Base-by-base conservation (phyloP, 106 monocot species). In the Dendrobium huoshanense region DNA sequence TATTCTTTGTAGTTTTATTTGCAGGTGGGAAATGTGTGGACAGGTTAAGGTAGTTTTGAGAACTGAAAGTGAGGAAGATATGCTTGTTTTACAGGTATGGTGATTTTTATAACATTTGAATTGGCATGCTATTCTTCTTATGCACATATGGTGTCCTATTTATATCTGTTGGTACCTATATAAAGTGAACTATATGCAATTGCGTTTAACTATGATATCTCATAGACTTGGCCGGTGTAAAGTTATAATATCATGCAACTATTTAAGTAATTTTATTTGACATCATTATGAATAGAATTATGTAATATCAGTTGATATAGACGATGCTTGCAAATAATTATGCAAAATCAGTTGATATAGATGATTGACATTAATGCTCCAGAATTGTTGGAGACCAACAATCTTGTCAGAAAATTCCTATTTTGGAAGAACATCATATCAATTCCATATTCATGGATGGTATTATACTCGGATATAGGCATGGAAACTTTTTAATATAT, bases 41-140 rank as follows among this genome's bases (percentile, higher is more conserved):
- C 98, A 99, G 82, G 95, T 99, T 85, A 99, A 99, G 78, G 98
- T 99, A 67, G 95, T 99, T 49, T 55, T 99, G 83, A 99, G 95
- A 87, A 88, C 86, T 55, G 95, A 99, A 77, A 95, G 89, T 25
- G 98, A 98, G 83, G 98, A 99, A 88, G 95, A 99, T 80, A 81
- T 99, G 85, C 91, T 99, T 75, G 78, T 93, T 77, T 86, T 99
- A 81, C 92, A 95, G 77, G 97, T 96, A 80, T 4, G 19, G 9
- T 43, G 22, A 49, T 48, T 81, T 64, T 22, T 59, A n/a, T 40
- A 79, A 79, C 51, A 31, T 73, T 70, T 37, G 37, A 72, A 33
- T 24, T 22, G 18, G 59, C 68, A 45, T 47, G 16, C 43, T 44
- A 44, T 20, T 19, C 43, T 74, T 74, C 43, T 18, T 19, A 42